These are phyloP conservation scores for Bipolaris oryzae DNA, from an alignment of 2,329 filamentous ascomycete genomes.

Conservation along the genomic window DNA sequence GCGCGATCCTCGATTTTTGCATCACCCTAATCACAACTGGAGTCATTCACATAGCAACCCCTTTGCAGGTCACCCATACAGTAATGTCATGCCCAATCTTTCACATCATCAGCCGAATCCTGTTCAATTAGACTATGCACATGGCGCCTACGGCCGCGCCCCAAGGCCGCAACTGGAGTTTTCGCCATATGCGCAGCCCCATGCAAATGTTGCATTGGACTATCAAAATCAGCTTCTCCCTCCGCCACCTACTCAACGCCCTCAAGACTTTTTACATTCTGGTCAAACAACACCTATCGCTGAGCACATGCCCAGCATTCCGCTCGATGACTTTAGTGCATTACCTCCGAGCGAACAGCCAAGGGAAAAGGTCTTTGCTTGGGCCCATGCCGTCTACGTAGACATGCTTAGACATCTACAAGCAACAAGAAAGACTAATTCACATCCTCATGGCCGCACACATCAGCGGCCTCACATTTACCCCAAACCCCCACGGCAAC, in stretches of 20 bases:
- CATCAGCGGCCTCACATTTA: conserved; percentile 63
- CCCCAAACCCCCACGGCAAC: conserved; percentile 65
- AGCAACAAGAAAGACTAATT: conserved; percentile 50
- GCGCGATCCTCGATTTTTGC: conserved; percentile 47
- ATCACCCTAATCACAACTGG: conserved; percentile 43
- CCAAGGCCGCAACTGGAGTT: conserved; percentile 33
- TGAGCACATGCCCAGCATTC: conserved; percentile 27
- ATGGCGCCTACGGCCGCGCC: conserved; percentile 30
- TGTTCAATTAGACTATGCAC: conserved; percentile 35
- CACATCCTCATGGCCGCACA: conserved; percentile 51
- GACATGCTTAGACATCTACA: conserved; percentile 57
- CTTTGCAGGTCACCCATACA: conserved; percentile 37
- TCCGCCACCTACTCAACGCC: conserved; percentile 28
- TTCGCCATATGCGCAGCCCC: conserved; percentile 32
- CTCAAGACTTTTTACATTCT: conserved; percentile 38
- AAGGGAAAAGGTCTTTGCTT: conserved; percentile 54
- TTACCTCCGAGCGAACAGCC: conserved; percentile 52
- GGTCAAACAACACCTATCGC: conserved; percentile 38
- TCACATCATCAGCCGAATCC: conserved; percentile 35
- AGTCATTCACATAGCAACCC: conserved; percentile 37
- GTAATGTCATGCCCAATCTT: conserved; percentile 31
- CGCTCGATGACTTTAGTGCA: conserved; percentile 48
- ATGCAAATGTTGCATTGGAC: conserved; percentile 32
- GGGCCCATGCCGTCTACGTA: conserved; percentile 56
- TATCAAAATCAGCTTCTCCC: conserved; percentile 35